phyloP scores from a whole-genome alignment of 352 stramenopile genomes.

The Peronospora destructor region DNA sequence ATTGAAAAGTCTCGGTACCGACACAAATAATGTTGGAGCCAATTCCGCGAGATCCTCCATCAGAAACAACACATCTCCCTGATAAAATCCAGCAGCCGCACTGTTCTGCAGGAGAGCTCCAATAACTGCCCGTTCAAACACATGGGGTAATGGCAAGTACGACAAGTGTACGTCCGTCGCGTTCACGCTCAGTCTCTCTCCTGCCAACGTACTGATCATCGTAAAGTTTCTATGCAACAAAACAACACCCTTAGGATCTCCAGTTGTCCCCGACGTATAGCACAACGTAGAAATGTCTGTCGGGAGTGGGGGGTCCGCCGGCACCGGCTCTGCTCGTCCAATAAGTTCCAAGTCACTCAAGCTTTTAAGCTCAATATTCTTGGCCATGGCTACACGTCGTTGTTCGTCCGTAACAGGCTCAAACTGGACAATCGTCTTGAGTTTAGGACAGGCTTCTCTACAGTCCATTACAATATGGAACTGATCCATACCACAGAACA shows the following conservation, averaged over 20 bases:
- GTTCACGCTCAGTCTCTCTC: constrained; percentile 28
- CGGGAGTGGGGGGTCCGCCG: constrained; percentile 41
- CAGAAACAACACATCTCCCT: constrained; percentile 86
- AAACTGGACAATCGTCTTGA: constrained; percentile 49
- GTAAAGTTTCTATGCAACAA: constrained; percentile 86
- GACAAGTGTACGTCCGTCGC: constrained; percentile 88
- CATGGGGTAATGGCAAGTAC: constrained; percentile 95
- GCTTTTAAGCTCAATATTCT: constrained; percentile 35
- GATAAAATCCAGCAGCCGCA: constrained; percentile 63
- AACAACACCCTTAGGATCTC: constrained; percentile 93
- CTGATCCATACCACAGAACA: constrained; percentile 54
- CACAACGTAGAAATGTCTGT: constrained; percentile 90
- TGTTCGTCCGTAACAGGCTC: constrained; percentile 24
- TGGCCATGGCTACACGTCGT: constrained; percentile 3
- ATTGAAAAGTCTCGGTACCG: constrained; percentile 93
- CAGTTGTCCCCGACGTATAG: constrained; percentile 95
- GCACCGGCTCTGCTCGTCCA: constrained; percentile 32
- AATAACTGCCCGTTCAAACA: constrained; percentile 92
- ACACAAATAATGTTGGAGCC: constrained; percentile 89
- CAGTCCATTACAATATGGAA: constrained; percentile 54
- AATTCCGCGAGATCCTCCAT: constrained; percentile 92
- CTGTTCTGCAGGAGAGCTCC: constrained; percentile 77
- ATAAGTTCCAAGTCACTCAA: constrained; percentile 35
- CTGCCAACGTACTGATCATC: constrained; percentile 15
- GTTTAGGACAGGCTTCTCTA: constrained; percentile 34